phyloP scores from a whole-genome alignment of 305 asterid genomes.

The Fraxinus nigra region DNA sequence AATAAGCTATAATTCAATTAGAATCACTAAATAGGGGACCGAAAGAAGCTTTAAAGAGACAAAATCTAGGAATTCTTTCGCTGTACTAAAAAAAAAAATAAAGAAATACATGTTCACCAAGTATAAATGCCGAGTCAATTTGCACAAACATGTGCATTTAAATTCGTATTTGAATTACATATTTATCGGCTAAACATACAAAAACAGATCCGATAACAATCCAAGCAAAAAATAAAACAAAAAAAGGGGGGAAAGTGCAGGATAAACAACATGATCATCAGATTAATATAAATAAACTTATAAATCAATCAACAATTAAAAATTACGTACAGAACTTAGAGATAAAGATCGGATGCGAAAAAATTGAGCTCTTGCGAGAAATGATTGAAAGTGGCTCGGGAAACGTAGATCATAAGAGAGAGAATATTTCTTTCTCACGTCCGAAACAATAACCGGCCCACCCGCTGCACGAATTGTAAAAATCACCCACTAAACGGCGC shows the following conservation, averaged over 20 bases:
- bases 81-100: background rate
- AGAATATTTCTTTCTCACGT: background rate
- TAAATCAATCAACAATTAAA: background rate
- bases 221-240: background rate
- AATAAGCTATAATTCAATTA: background rate
- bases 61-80: background rate
- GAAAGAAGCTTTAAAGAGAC: background rate
- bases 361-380: background rate
- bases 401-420: background rate
- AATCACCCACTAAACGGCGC: background rate
- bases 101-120: background rate
- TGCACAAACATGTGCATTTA: background rate
- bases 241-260: background rate
- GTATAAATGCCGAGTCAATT: background rate
- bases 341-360: background rate
- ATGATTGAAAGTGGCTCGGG: background rate
- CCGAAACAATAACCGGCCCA: background rate
- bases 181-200: background rate
- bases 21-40: background rate
- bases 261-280: background rate
- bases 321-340: background rate
- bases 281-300: background rate
- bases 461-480: background rate
- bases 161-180: background rate
- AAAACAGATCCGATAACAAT: background rate